phyloP scores from a whole-genome alignment of 148 eudicot species.

The Dianthus caryophyllus region DNA sequence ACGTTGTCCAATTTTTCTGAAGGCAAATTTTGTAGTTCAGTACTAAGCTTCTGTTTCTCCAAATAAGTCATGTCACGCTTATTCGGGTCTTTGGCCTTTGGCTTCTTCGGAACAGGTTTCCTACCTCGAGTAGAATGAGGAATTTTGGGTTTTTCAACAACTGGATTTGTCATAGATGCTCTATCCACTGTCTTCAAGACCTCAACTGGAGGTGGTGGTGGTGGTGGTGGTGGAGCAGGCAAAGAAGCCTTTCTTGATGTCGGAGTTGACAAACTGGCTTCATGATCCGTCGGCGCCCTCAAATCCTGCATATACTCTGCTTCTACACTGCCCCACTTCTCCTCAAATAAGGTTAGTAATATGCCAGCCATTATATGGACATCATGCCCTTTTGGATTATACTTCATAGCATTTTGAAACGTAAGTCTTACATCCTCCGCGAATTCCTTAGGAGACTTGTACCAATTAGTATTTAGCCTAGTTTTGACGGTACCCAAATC shows the following conservation, averaged over 20 bases:
- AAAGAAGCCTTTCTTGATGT: constrained; percentile 52
- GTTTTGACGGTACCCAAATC: constrained; percentile 93
- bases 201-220: constrained; percentile 38
- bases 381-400: constrained; percentile 89
- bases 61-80: constrained; percentile 90
- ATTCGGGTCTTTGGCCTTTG: constrained; percentile 77
- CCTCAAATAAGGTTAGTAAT: constrained; percentile 67
- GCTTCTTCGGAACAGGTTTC: constrained; percentile 66
- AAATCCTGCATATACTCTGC: constrained; percentile 49
- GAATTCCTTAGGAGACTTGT: constrained; percentile 74
- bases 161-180: constrained; percentile 41
- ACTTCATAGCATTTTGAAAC: constrained; percentile 82
- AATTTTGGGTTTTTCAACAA: constrained; percentile 31
- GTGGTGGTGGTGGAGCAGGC: constrained; percentile 26
- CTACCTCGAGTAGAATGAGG: constrained; percentile 36
- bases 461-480: constrained; percentile 61
- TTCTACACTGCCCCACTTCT: constrained; percentile 70
- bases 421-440: constrained; percentile 93
- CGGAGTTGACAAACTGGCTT: constrained; percentile 45
- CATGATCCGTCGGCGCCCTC: constrained; percentile 37
- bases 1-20: constrained; percentile 78
- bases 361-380: constrained; percentile 77
- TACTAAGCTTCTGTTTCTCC: constrained; percentile 90
- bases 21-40: constrained; percentile 81
- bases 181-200: constrained; percentile 36